Evolutionary conservation across 176 grass and related monocot genomes (phyloP).

Genomic region (Poa pratensis): DNA sequence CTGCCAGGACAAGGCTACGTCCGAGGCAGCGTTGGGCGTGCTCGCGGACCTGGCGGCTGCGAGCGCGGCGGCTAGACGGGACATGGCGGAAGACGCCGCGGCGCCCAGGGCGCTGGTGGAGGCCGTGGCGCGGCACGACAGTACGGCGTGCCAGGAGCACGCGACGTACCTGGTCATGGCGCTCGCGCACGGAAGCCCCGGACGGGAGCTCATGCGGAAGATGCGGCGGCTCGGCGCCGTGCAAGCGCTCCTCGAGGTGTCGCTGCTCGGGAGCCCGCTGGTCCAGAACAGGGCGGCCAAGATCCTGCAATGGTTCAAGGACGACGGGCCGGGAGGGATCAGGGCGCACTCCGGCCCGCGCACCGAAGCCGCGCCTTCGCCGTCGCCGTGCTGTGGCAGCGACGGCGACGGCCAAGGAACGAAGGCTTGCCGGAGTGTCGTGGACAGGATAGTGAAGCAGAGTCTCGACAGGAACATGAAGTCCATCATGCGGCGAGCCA

Average conservation of each 20-base stretch:
- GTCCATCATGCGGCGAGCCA: conserved; percentile 60
- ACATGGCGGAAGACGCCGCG: conserved; percentile 50
- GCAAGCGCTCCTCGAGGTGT: conserved; percentile 66
- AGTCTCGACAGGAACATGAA: conserved; percentile 84
- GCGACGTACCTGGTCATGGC: conserved; percentile 77
- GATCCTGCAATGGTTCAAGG: conserved; percentile 84
- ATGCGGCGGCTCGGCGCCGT: conserved; percentile 64
- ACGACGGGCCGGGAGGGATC: conserved; percentile 35
- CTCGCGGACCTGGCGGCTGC: conserved; percentile 65
- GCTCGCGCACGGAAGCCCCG: conserved; percentile 47
- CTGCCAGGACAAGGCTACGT: conserved; percentile 13
- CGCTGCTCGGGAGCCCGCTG: conserved; percentile 66
- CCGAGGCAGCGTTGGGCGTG: conserved; percentile 55
- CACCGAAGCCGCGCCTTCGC: not conserved
- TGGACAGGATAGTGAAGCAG: conserved; percentile 74
- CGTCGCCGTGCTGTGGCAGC: not conserved
- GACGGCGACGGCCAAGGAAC: not conserved
- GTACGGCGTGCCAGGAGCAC: conserved; percentile 67
- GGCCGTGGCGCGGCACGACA: conserved; percentile 55
- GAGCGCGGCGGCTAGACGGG: conserved; percentile 46
- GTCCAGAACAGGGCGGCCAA: conserved; percentile 66
- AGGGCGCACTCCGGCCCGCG: conserved; percentile 69
- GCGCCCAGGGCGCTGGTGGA: conserved; percentile 59
- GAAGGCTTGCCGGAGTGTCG: conserved; percentile 40
- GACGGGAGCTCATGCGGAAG: conserved; percentile 26